Evolutionary conservation across 139 green algal species (phyloP), one percentile per base, ranked within the genome.

Genomic region (Penium margaritaceum): DNA sequence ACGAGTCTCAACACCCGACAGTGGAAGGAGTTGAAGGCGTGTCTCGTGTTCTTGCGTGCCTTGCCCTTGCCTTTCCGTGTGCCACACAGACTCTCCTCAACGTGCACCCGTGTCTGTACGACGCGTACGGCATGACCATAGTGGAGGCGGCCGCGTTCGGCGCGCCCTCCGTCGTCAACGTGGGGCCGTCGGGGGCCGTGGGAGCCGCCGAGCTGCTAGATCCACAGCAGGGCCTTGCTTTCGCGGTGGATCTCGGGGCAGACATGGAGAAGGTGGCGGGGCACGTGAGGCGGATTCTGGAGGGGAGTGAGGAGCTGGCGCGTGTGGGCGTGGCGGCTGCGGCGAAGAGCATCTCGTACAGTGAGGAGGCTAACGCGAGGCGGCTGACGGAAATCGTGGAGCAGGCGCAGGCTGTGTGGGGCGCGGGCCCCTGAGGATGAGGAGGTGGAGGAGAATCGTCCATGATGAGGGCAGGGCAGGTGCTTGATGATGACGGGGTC

Each of bases 71-170:
- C 30, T 64, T 9, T n/a, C n/a, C n/a, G n/a, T n/a, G n/a, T n/a
- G n/a, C n/a, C 55, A 39, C 4, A 15, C 34, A 62, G 24, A 92
- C 89, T 4, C 62, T 79, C 34, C 86, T 96, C 17, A 96, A 96
- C 70, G 65, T 96, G 21, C 90, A 96, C 77, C 90, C 90, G 0
- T 84, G 82, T 32, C 75, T 81, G 15, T 88, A 88, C 69, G 84
- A 90, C 54, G 85, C 87, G 14, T 95, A 88, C 70, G 90, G 90
- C 32, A 96, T 96, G 90, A 96, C 90, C 0, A 80, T 95, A 5
- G 85, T 95, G 3, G 90, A 96, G 78, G 90, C 90, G 0, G 90
- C 90, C 3, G 89, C 85, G 1, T 90, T 95, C 70, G 82, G 85
- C 46, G 37, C 69, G 21, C 66, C 77, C 19, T 65, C 70, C 21